A percentile compares a stretch with the other conserved stretches of the same genome.
phyloP scores from a whole-genome alignment of 371 early-diverging fungal species.

The Mucor indicus region DNA sequence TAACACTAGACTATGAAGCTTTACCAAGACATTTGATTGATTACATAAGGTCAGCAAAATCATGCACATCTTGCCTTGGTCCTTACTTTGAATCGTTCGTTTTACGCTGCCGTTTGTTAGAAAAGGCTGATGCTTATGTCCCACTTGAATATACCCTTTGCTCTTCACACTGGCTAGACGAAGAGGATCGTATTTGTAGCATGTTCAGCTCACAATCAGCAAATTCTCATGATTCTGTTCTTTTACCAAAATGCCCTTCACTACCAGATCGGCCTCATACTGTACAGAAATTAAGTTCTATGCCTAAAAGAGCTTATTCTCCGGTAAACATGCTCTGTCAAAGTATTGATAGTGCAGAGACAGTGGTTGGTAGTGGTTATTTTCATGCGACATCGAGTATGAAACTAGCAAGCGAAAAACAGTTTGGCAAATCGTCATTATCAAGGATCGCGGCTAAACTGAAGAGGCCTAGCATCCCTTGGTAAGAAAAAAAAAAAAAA shows the following conservation, averaged over 20 bases:
- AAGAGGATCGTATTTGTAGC: conserved; percentile 15
- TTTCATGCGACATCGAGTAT: too few relatives aligned
- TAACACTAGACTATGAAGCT: conserved; percentile 38
- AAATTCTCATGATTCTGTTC: neutral
- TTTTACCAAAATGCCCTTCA: conserved; percentile 8
- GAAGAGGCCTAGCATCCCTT: neutral
- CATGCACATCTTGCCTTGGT: conserved; percentile 80
- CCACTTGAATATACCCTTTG: conserved; percentile 28
- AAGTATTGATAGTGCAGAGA: too few relatives aligned
- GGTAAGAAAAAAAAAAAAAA: neutral
- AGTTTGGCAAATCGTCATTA: neutral
- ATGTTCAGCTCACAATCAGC: conserved; percentile 18
- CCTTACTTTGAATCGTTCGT: conserved; percentile 72
- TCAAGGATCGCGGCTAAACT: neutral
- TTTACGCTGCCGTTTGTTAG: conserved; percentile 56
- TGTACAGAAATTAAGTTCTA: too few relatives aligned
- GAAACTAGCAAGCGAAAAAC: neutral
- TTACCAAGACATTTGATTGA: conserved; percentile 49
- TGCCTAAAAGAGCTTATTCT: too few relatives aligned
- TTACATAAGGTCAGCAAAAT: conserved; percentile 61
- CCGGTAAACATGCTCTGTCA: too few relatives aligned
- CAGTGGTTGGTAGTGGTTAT: too few relatives aligned
- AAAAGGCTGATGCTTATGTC: conserved; percentile 49
- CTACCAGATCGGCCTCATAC: conserved; percentile 5
- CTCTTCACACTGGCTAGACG: conserved; percentile 33